Base-by-base conservation (phyloP, 2,329 filamentous ascomycete species). In the Fusarium sp. region DNA sequence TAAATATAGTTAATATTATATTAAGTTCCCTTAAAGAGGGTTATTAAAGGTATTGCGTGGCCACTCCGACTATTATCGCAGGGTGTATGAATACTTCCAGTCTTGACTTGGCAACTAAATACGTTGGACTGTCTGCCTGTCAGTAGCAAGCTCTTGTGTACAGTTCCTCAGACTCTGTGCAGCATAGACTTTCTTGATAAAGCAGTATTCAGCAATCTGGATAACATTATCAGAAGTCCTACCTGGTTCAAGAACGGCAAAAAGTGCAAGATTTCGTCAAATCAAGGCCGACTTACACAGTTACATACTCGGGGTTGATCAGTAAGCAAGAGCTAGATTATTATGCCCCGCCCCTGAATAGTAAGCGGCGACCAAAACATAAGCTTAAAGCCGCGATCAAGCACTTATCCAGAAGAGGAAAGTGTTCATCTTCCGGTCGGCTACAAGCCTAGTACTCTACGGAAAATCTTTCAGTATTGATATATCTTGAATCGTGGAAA, bases 381-480 rank as follows among this genome's bases (percentile, higher is more conserved):
- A 54, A 28, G 35, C n/a, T 54, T 38, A 38, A 38, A 7, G 9
- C 17, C 9, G 5, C 18, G 10, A 26, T 6, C 8, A 3, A 35
- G 13, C 9, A 15, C 22, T 54, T 2, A 5, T 5, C 24, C 13
- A 15, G 5, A 17, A 54, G 18, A 26, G 13, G n/a, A 26, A 53
- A 54, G 13, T 54, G 50, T 4, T 22, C 32, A 22, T 36, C 4
- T 26, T 22, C 6, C n/a, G 36, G 14, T 26, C 32, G 4, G 12
- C 8, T 3, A 26, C 15, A n/a, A n/a, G 3, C 30, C 8, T 8
- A 24, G 0, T 32, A 1, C 11, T 32, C 4, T 3, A 5, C 20
- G 4, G 28, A 13, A 8, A 5, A n/a, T 30, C 28, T 9, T 30
- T n/a, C 12, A 5, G 20, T 9, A 50, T 50, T 6, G 11, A 17